phyloP scores from a whole-genome alignment of 2,329 filamentous ascomycete genomes.

The Harringtonia aguacate region DNA sequence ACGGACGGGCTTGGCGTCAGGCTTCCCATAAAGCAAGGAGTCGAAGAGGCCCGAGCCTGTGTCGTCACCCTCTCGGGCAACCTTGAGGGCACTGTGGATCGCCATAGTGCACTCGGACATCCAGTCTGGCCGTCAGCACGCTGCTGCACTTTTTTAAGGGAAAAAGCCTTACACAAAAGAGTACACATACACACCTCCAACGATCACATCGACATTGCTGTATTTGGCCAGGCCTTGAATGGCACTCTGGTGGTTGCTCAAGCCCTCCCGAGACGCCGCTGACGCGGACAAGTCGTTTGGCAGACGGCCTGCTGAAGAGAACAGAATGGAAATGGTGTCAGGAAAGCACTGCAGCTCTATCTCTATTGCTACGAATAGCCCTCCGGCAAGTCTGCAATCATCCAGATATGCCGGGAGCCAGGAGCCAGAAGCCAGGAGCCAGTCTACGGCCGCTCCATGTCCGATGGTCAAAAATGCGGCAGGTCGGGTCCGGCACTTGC shows the following conservation, averaged over 20 bases:
- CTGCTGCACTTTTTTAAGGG: too few relatives aligned
- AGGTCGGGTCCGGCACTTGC: too few relatives aligned
- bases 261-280: slow-evolving; percentile 30
- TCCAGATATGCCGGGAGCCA: too few relatives aligned
- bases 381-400: too few relatives aligned
- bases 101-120: slow-evolving; percentile 23
- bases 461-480: too few relatives aligned
- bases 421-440: too few relatives aligned
- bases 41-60: slow-evolving; percentile 16
- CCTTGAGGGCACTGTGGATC: slow-evolving; percentile 18
- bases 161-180: too few relatives aligned
- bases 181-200: slow-evolving; percentile 10
- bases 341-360: too few relatives aligned
- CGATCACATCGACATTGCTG: slow-evolving; percentile 21
- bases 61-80: slow-evolving; percentile 14
- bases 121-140: slow-evolving; percentile 13
- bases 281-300: slow-evolving; percentile 26
- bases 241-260: slow-evolving; percentile 30
- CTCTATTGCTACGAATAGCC: too few relatives aligned
- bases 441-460: too few relatives aligned
- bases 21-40: slow-evolving; percentile 20
- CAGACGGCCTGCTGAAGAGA: slow-evolving; percentile 4
- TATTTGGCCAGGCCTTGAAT: slow-evolving; percentile 28
- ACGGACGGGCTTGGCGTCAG: slow-evolving; percentile 18
- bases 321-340: too few relatives aligned